A percentile compares a stretch with the other conserved stretches of the same genome.
Conservation (phyloP, 2,329 filamentous ascomycete genomes). For the Pseudohalonectria lignicola region DNA sequence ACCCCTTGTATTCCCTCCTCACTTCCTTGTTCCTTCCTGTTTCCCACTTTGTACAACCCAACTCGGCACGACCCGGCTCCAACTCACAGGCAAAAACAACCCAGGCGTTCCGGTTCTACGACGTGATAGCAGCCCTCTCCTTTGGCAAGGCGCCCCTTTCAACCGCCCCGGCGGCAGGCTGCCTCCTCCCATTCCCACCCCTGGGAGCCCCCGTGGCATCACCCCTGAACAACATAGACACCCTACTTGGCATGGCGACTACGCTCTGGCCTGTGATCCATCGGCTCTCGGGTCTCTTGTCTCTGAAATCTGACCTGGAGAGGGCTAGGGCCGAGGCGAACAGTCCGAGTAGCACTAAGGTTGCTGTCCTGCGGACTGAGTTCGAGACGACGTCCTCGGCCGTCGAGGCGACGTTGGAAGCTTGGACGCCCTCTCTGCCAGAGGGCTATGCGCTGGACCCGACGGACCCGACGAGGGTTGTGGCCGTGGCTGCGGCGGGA, state of each 20-base stretch:
- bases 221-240: conserved; percentile 41
- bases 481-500: not conserved
- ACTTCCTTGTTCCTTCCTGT: no score
- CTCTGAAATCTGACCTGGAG: conserved; percentile 40
- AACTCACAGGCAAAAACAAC: no score
- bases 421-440: conserved; percentile 43
- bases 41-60: no score
- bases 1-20: no score
- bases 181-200: conserved; percentile 33
- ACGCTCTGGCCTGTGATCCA: conserved; percentile 55
- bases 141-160: conserved; percentile 47
- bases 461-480: conserved; percentile 6
- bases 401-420: conserved; percentile 42
- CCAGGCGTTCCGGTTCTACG: conserved; percentile 54
- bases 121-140: conserved; percentile 52
- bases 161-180: conserved; percentile 32
- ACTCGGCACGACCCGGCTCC: no score
- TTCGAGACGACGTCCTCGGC: conserved; percentile 39
- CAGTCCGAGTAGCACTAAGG: conserved; percentile 19
- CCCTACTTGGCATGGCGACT: conserved; percentile 49
- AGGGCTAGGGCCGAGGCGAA: conserved; percentile 25
- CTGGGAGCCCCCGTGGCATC: conserved; percentile 30
- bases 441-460: conserved; percentile 20
- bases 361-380: conserved; percentile 35
- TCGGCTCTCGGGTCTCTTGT: conserved; percentile 42